Evolutionary conservation across 768 basidiomycete genomes (phyloP).

Genomic region (Mycena galopus): DNA sequence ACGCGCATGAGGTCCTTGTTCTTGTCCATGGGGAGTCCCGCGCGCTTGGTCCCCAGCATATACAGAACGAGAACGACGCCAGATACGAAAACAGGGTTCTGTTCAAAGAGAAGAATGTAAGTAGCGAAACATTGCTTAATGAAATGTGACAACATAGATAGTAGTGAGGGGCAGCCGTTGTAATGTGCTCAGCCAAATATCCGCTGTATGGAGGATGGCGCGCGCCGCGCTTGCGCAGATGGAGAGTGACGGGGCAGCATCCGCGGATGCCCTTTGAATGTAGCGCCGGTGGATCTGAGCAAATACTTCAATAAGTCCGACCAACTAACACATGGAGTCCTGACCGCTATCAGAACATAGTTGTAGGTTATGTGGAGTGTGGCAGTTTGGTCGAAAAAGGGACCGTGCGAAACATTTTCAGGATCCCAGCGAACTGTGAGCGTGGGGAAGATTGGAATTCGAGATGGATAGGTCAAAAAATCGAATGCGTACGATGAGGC

Average conservation of each 20-base stretch:
- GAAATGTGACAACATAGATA: conserved; percentile 2
- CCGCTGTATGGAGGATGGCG: conserved; percentile 58
- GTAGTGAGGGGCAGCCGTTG: conserved; percentile 12
- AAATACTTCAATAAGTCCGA: conserved; percentile 43
- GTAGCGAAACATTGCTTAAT: background rate
- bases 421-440: conserved; percentile 39
- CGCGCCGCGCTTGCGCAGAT: conserved; percentile 68
- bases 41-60: background rate
- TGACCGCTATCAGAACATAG: conserved; percentile 55
- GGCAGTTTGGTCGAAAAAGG: conserved; percentile 55
- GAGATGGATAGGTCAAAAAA: background rate
- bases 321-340: conserved; percentile 45
- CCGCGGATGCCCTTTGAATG: conserved; percentile 47
- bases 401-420: conserved; percentile 34
- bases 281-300: conserved; percentile 61
- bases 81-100: conserved; percentile 15
- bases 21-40: conserved; percentile 2
- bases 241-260: conserved; percentile 58
- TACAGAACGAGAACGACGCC: conserved; percentile 11
- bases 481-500: conserved; percentile 58
- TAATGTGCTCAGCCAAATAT: conserved; percentile 36
- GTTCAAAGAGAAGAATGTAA: background rate
- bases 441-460: background rate
- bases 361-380: conserved; percentile 56
- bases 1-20: conserved; percentile 2